Percentiles rank a stretch among this genome's conserved stretches.
These are phyloP conservation scores for Leucogyrophana mollusca DNA, from an alignment of 768 basidiomycete genomes.

Conservation along the genomic window DNA sequence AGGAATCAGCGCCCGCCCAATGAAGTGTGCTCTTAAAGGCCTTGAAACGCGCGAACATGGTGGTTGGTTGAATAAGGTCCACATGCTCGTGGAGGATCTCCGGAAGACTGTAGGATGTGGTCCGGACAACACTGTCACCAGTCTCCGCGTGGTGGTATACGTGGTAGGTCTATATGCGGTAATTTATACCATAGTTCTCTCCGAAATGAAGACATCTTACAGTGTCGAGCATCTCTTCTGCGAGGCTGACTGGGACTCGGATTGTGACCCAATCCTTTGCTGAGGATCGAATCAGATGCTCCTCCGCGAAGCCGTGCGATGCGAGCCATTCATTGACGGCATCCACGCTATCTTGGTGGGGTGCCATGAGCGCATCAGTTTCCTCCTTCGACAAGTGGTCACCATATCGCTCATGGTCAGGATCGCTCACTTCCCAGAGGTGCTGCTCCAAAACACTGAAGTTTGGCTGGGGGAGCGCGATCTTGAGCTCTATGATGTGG, in stretches of 20 bases:
- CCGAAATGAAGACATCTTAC: constrained; percentile 32
- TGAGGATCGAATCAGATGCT: constrained; percentile 51
- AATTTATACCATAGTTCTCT: neutral
- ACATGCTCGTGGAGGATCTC: constrained; percentile 55
- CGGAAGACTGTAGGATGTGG: constrained; percentile 70
- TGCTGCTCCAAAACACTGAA: constrained; percentile 50
- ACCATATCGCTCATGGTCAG: constrained; percentile 52
- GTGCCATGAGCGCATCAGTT: constrained; percentile 60
- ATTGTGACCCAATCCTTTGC: constrained; percentile 71
- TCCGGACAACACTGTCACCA: constrained; percentile 58
- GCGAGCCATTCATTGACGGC: constrained; percentile 63
- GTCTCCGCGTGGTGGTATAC: constrained; percentile 55
- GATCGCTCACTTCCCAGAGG: constrained; percentile 59
- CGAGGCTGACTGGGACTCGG: constrained; percentile 53
- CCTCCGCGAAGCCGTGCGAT: constrained; percentile 49
- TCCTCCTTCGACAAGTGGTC: constrained; percentile 62
- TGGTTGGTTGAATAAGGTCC: constrained; percentile 72
- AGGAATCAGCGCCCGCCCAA: constrained; percentile 15
- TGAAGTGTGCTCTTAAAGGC: constrained; percentile 41
- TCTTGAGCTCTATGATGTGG: constrained; percentile 52
- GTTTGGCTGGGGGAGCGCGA: constrained; percentile 54
- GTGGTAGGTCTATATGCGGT: constrained; percentile 50
- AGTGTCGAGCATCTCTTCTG: constrained; percentile 71
- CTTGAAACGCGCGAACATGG: constrained; percentile 55
- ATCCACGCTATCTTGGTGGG: constrained; percentile 49